phyloP scores from a whole-genome alignment of 768 basidiomycete genomes.

The Lactarius vividus region DNA sequence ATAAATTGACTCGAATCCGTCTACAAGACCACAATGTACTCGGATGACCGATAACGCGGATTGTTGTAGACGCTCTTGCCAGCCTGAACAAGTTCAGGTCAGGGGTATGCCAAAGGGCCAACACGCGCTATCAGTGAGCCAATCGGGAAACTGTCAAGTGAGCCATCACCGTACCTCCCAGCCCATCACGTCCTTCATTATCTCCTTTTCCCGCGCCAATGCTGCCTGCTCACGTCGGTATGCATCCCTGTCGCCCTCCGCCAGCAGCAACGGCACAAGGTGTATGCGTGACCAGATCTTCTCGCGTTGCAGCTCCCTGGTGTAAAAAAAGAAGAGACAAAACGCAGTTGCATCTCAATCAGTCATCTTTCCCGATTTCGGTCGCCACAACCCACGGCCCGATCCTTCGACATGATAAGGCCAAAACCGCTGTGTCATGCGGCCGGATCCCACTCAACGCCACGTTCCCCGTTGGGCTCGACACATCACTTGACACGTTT shows the following conservation, averaged over 20 bases:
- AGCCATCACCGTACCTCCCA: constrained; percentile 75
- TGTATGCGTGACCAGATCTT: constrained; percentile 95
- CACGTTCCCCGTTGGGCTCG: constrained; percentile 72
- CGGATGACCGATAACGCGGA: constrained; percentile 59
- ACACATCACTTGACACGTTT: constrained; percentile 54
- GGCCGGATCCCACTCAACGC: constrained; percentile 59
- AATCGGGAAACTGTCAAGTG: constrained; percentile 32
- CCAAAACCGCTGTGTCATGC: constrained; percentile 40
- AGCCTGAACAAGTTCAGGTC: constrained; percentile 45
- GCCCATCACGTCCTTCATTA: constrained; percentile 91
- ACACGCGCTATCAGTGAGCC: constrained; percentile 28
- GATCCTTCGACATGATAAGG: constrained; percentile 42
- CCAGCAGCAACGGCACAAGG: constrained; percentile 86
- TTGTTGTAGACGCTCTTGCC: constrained; percentile 88
- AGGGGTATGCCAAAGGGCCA: constrained; percentile 22
- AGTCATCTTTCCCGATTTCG: constrained; percentile 23
- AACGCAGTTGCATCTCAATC: constrained; percentile 11
- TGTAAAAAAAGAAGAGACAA: neutral
- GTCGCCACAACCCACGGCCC: constrained; percentile 21
- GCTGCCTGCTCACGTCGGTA: constrained; percentile 81
- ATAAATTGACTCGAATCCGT: constrained; percentile 17
- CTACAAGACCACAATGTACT: constrained; percentile 60
- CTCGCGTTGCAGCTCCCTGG: constrained; percentile 90
- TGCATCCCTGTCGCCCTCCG: constrained; percentile 89
- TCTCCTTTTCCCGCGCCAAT: constrained; percentile 73